Conservation (phyloP, 345 rosid genomes). For the Iberis pinnata region DNA sequence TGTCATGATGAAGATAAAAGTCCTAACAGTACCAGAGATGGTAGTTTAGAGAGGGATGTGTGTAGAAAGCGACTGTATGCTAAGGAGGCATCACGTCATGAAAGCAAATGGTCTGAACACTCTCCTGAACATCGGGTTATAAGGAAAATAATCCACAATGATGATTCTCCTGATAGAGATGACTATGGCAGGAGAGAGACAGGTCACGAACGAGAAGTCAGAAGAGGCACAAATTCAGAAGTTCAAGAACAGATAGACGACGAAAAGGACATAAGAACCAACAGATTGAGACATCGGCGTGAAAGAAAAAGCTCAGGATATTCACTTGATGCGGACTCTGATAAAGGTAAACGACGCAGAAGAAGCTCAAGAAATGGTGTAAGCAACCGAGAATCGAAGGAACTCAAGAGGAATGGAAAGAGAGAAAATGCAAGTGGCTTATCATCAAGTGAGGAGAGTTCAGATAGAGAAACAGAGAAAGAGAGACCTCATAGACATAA, state of each 20-base stretch:
- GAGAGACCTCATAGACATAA: slow-evolving; percentile 21
- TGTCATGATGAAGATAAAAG: slow-evolving; percentile 28
- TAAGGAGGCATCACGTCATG: slow-evolving; percentile 22
- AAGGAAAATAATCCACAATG: slow-evolving; percentile 21
- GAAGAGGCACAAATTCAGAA: slow-evolving; percentile 16
- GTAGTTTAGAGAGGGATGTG: slow-evolving; percentile 30
- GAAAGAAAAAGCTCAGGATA: neutral
- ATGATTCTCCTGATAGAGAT: slow-evolving; percentile 25
- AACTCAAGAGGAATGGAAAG: too few relatives aligned
- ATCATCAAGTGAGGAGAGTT: slow-evolving; percentile 26
- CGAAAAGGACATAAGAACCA: slow-evolving; percentile 24
- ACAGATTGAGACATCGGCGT: neutral
- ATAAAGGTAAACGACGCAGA: neutral
- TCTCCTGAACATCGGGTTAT: slow-evolving; percentile 21
- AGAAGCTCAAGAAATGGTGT: slow-evolving; percentile 21
- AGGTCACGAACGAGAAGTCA: neutral
- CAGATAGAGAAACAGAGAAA: slow-evolving; percentile 12
- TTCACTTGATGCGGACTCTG: neutral
- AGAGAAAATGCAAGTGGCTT: slow-evolving; percentile 13
- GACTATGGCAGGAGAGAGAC: slow-evolving; percentile 1
- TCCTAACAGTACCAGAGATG: slow-evolving; percentile 31
- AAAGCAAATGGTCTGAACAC: slow-evolving; percentile 28
- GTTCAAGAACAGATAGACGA: slow-evolving; percentile 9
- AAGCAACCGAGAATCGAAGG: too few relatives aligned
- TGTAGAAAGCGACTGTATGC: slow-evolving; percentile 20